These are phyloP conservation scores for Podaxis rugospora DNA, from an alignment of 768 basidiomycete species.

Conservation along the genomic window DNA sequence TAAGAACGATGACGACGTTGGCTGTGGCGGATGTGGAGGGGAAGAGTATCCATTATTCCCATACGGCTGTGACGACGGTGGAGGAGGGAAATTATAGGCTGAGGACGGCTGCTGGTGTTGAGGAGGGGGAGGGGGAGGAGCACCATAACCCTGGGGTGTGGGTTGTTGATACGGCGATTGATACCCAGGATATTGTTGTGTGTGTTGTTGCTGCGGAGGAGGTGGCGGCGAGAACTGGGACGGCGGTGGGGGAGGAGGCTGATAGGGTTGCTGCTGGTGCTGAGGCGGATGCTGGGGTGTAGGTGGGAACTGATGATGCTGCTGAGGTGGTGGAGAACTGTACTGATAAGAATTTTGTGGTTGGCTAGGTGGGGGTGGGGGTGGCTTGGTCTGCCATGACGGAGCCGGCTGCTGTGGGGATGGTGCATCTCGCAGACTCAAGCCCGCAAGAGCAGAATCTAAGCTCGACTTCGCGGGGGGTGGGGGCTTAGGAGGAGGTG, in stretches of 20 bases:
- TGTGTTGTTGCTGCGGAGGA: slow-evolving; percentile 19
- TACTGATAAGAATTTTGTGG: slow-evolving; percentile 12
- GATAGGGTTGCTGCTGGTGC: slow-evolving; percentile 17
- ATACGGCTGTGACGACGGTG: slow-evolving; percentile 26
- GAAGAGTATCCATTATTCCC: neutral
- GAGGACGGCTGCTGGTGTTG: slow-evolving; percentile 20
- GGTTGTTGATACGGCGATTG: slow-evolving; percentile 3
- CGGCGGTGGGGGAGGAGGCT: slow-evolving; percentile 8
- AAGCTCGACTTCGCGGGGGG: slow-evolving; percentile 39
- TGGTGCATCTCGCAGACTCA: slow-evolving; percentile 38
- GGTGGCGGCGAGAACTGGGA: slow-evolving; percentile 7
- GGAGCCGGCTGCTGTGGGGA: slow-evolving; percentile 21
- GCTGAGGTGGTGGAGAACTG: slow-evolving; percentile 13
- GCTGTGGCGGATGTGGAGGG: slow-evolving; percentile 8
- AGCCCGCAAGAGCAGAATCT: slow-evolving; percentile 50
- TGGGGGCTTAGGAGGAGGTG: slow-evolving; percentile 45
- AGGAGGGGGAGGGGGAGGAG: slow-evolving; percentile 18
- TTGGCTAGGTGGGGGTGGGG: slow-evolving; percentile 19
- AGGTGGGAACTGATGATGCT: slow-evolving; percentile 14
- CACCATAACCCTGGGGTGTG: neutral
- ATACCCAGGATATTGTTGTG: slow-evolving; percentile 1
- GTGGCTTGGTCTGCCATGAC: slow-evolving; percentile 22
- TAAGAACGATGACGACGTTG: slow-evolving; percentile 1
- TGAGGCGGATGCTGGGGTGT: slow-evolving; percentile 12
- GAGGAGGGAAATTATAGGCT: slow-evolving; percentile 24